Conservation (phyloP, 106 monocot species). For the Dendrobium nobile region DNA sequence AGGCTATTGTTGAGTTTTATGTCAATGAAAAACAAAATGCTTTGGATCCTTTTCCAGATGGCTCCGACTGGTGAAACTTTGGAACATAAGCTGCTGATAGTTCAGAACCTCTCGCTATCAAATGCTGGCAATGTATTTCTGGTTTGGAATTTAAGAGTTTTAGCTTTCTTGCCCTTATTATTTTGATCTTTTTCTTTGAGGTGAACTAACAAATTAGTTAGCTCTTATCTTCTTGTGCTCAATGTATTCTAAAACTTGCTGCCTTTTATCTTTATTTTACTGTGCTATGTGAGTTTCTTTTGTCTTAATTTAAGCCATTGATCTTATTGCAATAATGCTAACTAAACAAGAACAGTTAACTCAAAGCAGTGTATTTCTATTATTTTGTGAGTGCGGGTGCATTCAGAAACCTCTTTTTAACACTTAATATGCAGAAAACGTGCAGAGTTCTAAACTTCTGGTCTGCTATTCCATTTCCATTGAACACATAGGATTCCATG, state of each 20-base stretch:
- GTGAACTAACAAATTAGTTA: neutral
- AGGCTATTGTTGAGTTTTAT: conserved; percentile 86
- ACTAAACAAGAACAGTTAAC: neutral
- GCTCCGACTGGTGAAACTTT: conserved; percentile 29
- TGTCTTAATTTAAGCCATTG: neutral
- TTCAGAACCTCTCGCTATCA: neutral
- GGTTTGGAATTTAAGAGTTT: neutral
- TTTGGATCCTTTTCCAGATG: conserved; percentile 65
- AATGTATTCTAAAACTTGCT: neutral
- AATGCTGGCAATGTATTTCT: neutral
- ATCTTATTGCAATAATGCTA: neutral
- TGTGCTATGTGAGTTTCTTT: neutral
- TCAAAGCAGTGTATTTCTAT: no score
- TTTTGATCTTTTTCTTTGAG: neutral
- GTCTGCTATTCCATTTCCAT: no score
- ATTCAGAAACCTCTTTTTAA: no score
- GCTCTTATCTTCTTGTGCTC: neutral
- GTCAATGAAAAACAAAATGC: conserved; percentile 58
- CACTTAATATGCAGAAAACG: no score
- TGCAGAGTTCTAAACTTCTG: no score
- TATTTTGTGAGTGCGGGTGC: no score
- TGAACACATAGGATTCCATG: no score
- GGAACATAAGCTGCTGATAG: neutral
- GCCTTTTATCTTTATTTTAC: neutral
- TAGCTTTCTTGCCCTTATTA: neutral